These are phyloP conservation scores for Penicillium fuscoglaucum DNA, from an alignment of 2,329 filamentous ascomycete genomes.

Conservation along the genomic window DNA sequence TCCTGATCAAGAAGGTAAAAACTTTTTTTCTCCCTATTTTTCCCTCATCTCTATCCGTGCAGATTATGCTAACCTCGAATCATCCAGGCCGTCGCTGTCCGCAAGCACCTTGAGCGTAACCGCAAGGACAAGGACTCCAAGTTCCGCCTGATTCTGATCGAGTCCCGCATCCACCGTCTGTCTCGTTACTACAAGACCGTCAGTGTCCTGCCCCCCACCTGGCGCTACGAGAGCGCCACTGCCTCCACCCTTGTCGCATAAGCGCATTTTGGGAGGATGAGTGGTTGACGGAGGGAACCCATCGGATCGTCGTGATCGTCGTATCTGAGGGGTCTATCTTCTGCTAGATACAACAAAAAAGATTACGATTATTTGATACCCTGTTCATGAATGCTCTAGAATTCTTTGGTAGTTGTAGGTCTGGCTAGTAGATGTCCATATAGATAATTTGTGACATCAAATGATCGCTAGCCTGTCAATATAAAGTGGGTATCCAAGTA, in stretches of 20 bases:
- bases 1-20: conserved; percentile 98
- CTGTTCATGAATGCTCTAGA: conserved; percentile 11
- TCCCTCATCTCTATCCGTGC: not conserved
- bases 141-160: conserved; percentile 99
- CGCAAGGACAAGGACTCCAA: conserved; percentile 99
- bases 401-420: not conserved
- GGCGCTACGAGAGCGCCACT: conserved; percentile 98
- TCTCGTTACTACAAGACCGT: conserved; percentile 99
- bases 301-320: conserved; percentile 15
- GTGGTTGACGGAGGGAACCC: conserved; percentile 22
- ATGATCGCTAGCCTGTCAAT: not conserved
- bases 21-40: not conserved
- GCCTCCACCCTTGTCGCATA: conserved; percentile 92
- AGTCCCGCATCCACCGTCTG: conserved; percentile 99
- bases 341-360: conserved; percentile 15
- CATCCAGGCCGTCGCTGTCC: conserved; percentile 84
- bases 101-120: conserved; percentile 99
- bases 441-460: no score
- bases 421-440: not conserved
- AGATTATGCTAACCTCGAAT: conserved; percentile 10
- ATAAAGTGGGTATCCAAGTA: not conserved
- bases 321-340: conserved; percentile 13
- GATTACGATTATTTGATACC: conserved; percentile 18
- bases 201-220: conserved; percentile 80
- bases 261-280: conserved; percentile 40